phyloP scores from a whole-genome alignment of 345 rosid genomes.

The Erodium maritimum region DNA sequence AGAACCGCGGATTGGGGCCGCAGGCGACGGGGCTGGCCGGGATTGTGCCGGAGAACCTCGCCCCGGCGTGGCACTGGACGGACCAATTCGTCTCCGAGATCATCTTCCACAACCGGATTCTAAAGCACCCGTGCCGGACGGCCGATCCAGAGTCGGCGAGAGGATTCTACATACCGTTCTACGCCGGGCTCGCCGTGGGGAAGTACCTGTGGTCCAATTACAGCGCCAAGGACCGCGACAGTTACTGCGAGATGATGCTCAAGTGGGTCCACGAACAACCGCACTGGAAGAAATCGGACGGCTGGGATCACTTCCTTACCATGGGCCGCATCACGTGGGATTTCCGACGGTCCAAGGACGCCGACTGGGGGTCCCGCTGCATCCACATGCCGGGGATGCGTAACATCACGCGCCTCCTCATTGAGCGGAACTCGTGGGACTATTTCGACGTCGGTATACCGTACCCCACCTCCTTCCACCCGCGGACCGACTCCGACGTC shows the following conservation, averaged over 20 bases:
- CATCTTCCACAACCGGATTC: slow-evolving; percentile 63
- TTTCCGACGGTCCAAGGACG: slow-evolving; percentile 60
- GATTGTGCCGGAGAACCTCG: slow-evolving; percentile 44
- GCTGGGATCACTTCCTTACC: slow-evolving; percentile 89
- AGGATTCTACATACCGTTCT: slow-evolving; percentile 83
- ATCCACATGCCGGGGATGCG: slow-evolving; percentile 68
- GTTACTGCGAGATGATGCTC: slow-evolving; percentile 53
- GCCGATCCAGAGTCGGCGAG: slow-evolving; percentile 51
- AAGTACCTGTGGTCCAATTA: slow-evolving; percentile 55
- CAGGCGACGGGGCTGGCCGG: slow-evolving; percentile 37
- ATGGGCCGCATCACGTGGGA: slow-evolving; percentile 99
- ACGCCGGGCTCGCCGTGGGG: slow-evolving; percentile 91
- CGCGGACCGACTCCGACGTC: slow-evolving; percentile 57
- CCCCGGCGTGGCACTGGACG: slow-evolving; percentile 89
- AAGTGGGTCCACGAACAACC: slow-evolving; percentile 60
- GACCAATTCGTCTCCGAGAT: slow-evolving; percentile 79
- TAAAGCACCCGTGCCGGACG: slow-evolving; percentile 68
- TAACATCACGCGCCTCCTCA: slow-evolving; percentile 82
- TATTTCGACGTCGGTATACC: slow-evolving; percentile 89
- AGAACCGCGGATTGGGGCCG: slow-evolving; percentile 63
- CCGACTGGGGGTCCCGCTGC: slow-evolving; percentile 93
- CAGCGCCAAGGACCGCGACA: slow-evolving; percentile 58
- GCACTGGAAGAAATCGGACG: slow-evolving; percentile 50
- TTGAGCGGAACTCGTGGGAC: slow-evolving; percentile 98
- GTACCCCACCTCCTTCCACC: slow-evolving; percentile 98